Percentiles rank a stretch among this genome's conserved stretches.
Conservation (phyloP, 192 early-diverging fungal genomes). For the Coemansia reversa region DNA sequence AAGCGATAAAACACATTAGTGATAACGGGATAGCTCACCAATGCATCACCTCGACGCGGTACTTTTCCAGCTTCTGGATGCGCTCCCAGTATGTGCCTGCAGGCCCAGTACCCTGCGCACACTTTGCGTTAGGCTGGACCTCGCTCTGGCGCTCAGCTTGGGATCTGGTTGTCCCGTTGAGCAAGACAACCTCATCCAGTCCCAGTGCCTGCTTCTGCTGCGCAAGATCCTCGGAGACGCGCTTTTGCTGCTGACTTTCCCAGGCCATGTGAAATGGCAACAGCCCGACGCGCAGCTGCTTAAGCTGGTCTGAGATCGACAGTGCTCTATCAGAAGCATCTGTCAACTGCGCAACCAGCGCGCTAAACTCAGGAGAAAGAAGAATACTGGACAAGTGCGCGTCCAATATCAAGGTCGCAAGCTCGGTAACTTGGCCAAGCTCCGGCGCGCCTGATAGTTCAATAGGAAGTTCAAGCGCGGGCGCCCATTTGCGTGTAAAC, state of each 20-base stretch:
- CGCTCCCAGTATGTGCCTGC: slow-evolving; percentile 52
- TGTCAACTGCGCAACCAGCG: slow-evolving; percentile 38
- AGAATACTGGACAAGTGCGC: slow-evolving; percentile 46
- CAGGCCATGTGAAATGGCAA: slow-evolving; percentile 43
- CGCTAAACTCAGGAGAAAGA: slow-evolving; percentile 33
- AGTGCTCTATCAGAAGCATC: slow-evolving; percentile 35
- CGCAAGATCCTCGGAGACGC: slow-evolving; percentile 32
- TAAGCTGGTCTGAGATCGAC: slow-evolving; percentile 51
- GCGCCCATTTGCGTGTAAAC: slow-evolving; percentile 47
- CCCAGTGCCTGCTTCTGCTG: slow-evolving; percentile 47
- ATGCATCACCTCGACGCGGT: slow-evolving; percentile 54
- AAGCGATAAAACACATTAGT: background rate
- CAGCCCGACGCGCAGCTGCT: slow-evolving; percentile 38
- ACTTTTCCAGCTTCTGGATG: slow-evolving; percentile 52
- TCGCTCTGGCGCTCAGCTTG: slow-evolving; percentile 39
- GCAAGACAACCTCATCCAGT: slow-evolving; percentile 51
- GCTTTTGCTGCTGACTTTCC: slow-evolving; percentile 45
- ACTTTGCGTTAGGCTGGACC: slow-evolving; percentile 32
- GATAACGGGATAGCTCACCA: slow-evolving; percentile 18
- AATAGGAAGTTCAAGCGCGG: slow-evolving; percentile 29
- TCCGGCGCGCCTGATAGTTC: slow-evolving; percentile 31
- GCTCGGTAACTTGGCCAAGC: slow-evolving; percentile 29
- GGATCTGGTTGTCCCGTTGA: slow-evolving; percentile 47
- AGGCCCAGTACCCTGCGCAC: slow-evolving; percentile 42
- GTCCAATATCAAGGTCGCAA: slow-evolving; percentile 43